Evolutionary conservation across 1,139 yeast species (phyloP).

Genomic region (Kodamaea ohmeri): DNA sequence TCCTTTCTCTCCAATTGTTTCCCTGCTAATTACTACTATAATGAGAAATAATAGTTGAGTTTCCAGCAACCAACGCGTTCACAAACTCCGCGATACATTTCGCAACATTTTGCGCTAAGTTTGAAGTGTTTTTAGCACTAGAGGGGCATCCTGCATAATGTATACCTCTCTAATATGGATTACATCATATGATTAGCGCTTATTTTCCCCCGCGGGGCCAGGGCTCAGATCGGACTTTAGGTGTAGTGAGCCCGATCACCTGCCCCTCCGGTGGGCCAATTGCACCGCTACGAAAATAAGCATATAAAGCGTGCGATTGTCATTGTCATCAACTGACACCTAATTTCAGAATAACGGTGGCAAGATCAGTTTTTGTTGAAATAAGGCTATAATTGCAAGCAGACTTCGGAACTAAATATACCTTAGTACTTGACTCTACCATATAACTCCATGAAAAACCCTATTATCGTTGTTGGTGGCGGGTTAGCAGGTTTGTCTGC

Average conservation of each 20-base stretch:
- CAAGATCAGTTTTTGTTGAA: not conserved
- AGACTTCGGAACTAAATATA: no score
- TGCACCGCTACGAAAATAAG: constrained; percentile 1
- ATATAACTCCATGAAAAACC: constrained; percentile 21
- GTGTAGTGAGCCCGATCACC: not conserved
- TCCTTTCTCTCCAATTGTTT: no score
- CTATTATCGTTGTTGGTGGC: constrained; percentile 70
- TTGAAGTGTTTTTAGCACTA: no score
- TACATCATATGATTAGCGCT: constrained; percentile 1
- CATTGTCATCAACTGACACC: not conserved
- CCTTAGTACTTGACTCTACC: not conserved
- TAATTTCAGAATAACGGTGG: no score
- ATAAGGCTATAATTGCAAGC: no score
- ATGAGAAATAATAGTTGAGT: no score
- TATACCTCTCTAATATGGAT: constrained; percentile 5
- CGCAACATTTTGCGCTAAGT: no score
- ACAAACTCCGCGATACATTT: no score
- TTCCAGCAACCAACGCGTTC: no score
- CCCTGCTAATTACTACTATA: no score
- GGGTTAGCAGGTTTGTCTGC: constrained; percentile 82
- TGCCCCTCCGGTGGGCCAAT: constrained; percentile 5
- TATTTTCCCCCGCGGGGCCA: not conserved
- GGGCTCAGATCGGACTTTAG: constrained; percentile 4
- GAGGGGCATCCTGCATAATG: constrained; percentile 72
- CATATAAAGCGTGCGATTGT: constrained; percentile 2